Base-by-base conservation (phyloP, 2,329 filamentous ascomycete genomes). In the Paramyrothecium roridum region DNA sequence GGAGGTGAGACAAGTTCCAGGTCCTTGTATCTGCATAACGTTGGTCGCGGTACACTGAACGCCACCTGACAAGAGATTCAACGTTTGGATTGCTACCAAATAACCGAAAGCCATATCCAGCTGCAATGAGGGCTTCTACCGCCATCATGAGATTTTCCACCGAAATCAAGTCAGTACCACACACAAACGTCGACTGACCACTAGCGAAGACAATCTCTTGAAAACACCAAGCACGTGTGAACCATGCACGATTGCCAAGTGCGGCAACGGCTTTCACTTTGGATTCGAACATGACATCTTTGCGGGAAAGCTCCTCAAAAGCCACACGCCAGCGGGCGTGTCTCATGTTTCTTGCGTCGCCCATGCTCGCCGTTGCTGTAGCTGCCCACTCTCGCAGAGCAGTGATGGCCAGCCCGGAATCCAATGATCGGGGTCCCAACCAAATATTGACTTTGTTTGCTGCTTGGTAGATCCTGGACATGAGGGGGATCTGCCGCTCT, bases 391-490 rank as follows among this genome's bases (percentile, higher is more conserved):
- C 46, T 48, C 22, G 46, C 19, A 48, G 13, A 21, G 46, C 46
- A 8, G 46, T 13, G 20, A 48, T 21, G 19, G 46, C 46, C 46
- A 48, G 4, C n/a, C 46, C 23, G 20, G 46, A 48, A 19, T 48
- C 20, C 23, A 3, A 12, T 4, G 46, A 48, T 6, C 13, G 19
- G 23, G 23, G 46, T 0, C 61, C 61, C 0, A 63, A 45, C 61
- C 61, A 63, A 1, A 63, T 60, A 3, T 56, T 53, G 0, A 63
- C 61, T 0, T 13, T 20, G 0, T 52, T 57, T 0, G 61, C 61
- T 0, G 54, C 16, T 0, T 59, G 59, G 4, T 63, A 63, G 2
- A 63, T 63, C 8, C 54, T 47, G 3, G 54, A 55, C 61, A 63
- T 63, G 0, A 63, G 45, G 0, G 53, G 56, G 1, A 63, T 61